Evolutionary conservation across 2,329 filamentous ascomycete genomes (phyloP).

Genomic region (Cladosporium oxysporum): DNA sequence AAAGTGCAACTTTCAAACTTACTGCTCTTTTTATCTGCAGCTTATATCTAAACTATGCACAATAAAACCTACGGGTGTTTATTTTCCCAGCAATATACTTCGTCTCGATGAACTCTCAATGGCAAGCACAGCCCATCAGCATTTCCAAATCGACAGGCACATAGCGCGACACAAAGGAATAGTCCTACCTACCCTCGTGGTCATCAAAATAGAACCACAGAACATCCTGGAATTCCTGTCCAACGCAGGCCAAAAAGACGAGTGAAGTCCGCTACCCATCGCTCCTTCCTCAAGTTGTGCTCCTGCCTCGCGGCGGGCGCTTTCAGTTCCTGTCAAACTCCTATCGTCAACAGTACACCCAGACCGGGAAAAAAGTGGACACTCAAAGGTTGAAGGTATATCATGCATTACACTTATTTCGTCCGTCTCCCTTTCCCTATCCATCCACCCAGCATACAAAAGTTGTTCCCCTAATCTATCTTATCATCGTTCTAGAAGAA

Average conservation of each 20-base stretch:
- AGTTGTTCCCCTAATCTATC: neutral
- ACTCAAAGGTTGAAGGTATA: neutral
- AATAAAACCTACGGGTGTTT: too few relatives aligned
- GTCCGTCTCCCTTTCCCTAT: neutral
- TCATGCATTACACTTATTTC: neutral
- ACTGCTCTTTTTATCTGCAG: neutral
- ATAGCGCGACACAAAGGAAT: neutral
- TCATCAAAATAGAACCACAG: neutral
- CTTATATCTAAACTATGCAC: too few relatives aligned
- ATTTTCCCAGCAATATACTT: neutral
- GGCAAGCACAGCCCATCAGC: neutral
- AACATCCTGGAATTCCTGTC: too few relatives aligned
- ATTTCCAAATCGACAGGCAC: neutral
- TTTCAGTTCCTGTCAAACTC: neutral
- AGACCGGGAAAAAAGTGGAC: too few relatives aligned
- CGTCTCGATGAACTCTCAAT: neutral
- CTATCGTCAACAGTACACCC: too few relatives aligned
- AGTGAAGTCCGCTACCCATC: neutral
- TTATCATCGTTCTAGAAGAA: neutral
- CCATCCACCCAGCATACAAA: neutral
- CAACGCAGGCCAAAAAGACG: neutral
- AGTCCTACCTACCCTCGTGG: neutral
- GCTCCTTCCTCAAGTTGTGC: neutral
- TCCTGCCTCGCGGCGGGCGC: neutral
- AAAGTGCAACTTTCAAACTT: neutral